Evolutionary conservation across 2,329 filamentous ascomycete species (phyloP).

Genomic region (Diaporthe sp.): DNA sequence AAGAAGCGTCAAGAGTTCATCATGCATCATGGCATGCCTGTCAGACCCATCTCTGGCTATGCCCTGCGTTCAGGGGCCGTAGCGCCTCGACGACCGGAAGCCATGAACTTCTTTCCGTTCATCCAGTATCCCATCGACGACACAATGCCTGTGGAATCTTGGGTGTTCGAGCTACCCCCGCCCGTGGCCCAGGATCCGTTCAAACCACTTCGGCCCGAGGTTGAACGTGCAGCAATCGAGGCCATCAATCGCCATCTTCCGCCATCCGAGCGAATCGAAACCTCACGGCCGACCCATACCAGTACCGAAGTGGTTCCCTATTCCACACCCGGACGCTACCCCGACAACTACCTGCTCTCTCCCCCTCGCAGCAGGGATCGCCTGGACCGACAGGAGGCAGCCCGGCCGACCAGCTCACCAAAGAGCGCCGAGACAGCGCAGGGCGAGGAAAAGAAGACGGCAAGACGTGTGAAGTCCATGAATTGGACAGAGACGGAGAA

Average conservation of each 20-base stretch:
- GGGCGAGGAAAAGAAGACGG: not conserved
- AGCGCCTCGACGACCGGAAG: no score
- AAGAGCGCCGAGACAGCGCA: not conserved
- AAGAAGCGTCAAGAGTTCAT: no score
- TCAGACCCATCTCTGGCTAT: not conserved
- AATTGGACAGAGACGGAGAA: not conserved
- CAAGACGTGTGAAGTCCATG: not conserved
- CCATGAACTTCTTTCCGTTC: not conserved
- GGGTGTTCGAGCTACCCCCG: not conserved
- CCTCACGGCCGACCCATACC: no score
- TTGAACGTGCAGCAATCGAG: not conserved
- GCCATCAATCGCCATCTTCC: slow-evolving; percentile 13
- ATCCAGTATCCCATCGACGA: not conserved
- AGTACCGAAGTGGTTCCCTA: no score
- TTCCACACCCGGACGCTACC: no score
- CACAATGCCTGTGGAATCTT: not conserved
- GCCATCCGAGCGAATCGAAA: not conserved
- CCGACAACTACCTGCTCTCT: not conserved
- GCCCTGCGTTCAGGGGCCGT: not conserved
- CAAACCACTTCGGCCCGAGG: slow-evolving; percentile 1
- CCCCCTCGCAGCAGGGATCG: not conserved
- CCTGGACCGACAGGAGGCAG: not conserved
- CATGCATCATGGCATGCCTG: not conserved
- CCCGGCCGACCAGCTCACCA: not conserved
- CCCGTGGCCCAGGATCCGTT: not conserved